Evolutionary conservation across 1,139 yeast species (phyloP), one percentile per base, ranked within the genome.

Genomic region (Geotrichum restrictum): DNA sequence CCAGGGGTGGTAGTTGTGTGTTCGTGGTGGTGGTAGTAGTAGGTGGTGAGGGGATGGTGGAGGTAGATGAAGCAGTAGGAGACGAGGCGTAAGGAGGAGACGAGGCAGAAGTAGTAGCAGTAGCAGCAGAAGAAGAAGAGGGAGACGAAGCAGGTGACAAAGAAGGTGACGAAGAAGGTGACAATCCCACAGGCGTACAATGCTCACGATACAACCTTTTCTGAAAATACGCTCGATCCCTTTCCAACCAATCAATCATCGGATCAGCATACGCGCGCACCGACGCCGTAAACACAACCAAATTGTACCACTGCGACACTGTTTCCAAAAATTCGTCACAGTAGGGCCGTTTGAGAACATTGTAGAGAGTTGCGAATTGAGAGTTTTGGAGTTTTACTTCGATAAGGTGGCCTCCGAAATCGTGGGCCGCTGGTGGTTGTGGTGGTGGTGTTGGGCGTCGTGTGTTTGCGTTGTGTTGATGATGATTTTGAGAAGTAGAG

Each of bases 231-330:
- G 64, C 73, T 47, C 65, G 67, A 61, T 79, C 82, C 41, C 75
- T 70, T 60, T 84, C 89, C 19, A 93, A 72, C 85, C 95, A 88
- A 69, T 91, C 94, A 50, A 93, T 88, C 56, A 93, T 94, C 0
- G 98, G 98, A 65, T 93, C 98, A 0, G 98, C 98, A 63, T 93
- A 93, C 66, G 89, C 96, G 68, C 83, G 83, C 55, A 93, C 94
- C 48, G 95, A 85, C 1, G 98, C 98, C 0, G 98, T 54, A 41
- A 48, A 54, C 5, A 55, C 41, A 3, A 55, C 57, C 42, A 93
- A 73, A 61, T 88, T 87, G 69, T 82, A 93, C 98, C 98, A 93
- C 62, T 82, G 81, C 52, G 84, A 74, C 13, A 89, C 94, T 57
- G 83, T 85, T 55, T 80, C 75, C 31, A 93, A 73, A 64, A 93